These are phyloP conservation scores for Hypholoma fasciculare DNA, from an alignment of 768 basidiomycete genomes.

Conservation along the genomic window DNA sequence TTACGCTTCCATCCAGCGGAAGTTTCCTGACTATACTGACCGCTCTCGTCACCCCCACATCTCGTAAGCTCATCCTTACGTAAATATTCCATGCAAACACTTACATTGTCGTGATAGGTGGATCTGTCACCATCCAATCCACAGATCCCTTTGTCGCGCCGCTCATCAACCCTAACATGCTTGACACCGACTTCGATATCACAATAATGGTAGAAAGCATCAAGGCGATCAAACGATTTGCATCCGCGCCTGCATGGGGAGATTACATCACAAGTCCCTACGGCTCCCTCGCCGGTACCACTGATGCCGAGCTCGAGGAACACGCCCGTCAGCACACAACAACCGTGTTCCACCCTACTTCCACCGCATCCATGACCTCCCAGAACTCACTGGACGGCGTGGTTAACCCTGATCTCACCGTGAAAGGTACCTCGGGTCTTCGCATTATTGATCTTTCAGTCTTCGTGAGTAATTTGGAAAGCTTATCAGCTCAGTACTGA, in stretches of 20 bases:
- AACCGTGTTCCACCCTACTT: conserved; percentile 27
- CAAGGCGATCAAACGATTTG: conserved; percentile 18
- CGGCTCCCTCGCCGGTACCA: conserved; percentile 10
- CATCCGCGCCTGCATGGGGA: conserved; percentile 22
- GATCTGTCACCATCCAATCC: conserved; percentile 37
- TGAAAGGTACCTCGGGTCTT: conserved; percentile 29
- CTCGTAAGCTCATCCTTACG: conserved; percentile 25
- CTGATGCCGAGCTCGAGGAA: conserved; percentile 21
- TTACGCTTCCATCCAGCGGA: conserved; percentile 22
- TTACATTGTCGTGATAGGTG: conserved; percentile 23
- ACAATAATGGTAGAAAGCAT: conserved; percentile 20
- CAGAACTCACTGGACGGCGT: conserved; percentile 23
- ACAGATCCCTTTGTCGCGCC: conserved; percentile 46
- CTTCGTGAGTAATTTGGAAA: conserved; percentile 16
- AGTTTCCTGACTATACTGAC: conserved; percentile 29
- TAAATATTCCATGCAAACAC: too few species aligned
- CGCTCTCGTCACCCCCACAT: conserved; percentile 31
- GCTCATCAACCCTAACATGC: conserved; percentile 48
- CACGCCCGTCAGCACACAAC: conserved; percentile 16
- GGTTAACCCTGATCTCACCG: conserved; percentile 29
- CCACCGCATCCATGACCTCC: conserved; percentile 27
- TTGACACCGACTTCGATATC: conserved; percentile 27
- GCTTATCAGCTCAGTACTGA: conserved; percentile 7
- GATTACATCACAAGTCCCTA: conserved; percentile 22
- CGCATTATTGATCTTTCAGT: conserved; percentile 32